phyloP scores from a whole-genome alignment of 345 rosid species.

The Triadica sebifera region DNA sequence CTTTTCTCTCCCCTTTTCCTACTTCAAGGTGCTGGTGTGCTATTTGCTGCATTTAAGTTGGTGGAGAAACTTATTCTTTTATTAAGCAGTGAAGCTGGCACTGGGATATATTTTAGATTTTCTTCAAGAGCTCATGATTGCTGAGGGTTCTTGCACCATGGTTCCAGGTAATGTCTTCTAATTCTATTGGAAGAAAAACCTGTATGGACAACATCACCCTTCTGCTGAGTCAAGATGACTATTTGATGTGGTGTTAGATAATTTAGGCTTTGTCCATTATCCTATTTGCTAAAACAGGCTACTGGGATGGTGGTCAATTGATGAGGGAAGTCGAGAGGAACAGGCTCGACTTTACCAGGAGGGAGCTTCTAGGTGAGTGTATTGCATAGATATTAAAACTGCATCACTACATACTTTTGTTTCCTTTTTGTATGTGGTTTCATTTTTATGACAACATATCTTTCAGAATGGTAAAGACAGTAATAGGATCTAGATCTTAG shows the following conservation, averaged over 20 bases:
- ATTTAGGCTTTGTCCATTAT: constrained; percentile 13
- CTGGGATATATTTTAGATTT: constrained; percentile 71
- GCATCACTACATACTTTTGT: not conserved
- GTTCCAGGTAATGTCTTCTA: constrained; percentile 66
- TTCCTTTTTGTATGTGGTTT: not conserved
- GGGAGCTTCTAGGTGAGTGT: constrained; percentile 65
- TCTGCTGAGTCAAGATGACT: not conserved
- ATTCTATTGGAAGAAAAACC: constrained; percentile 2
- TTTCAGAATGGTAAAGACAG: not conserved
- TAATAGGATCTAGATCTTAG: not conserved
- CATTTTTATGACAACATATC: not conserved
- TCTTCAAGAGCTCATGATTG: constrained; percentile 74
- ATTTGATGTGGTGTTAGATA: constrained; percentile 8
- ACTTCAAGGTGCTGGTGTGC: constrained; percentile 80
- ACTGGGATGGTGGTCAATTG: constrained; percentile 99
- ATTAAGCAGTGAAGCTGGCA: constrained; percentile 62
- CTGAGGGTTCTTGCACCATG: constrained; percentile 90
- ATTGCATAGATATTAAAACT: not conserved
- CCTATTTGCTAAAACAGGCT: constrained; percentile 48
- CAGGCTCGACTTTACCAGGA: constrained; percentile 78
- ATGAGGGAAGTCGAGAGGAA: constrained; percentile 92
- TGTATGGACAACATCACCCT: not conserved
- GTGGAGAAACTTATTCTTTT: constrained; percentile 72
- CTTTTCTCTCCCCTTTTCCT: constrained; percentile 86
- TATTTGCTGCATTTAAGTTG: constrained; percentile 71